Conservation (phyloP, 2,329 filamentous ascomycete genomes). For the Graphiopsis chlorocephala region DNA sequence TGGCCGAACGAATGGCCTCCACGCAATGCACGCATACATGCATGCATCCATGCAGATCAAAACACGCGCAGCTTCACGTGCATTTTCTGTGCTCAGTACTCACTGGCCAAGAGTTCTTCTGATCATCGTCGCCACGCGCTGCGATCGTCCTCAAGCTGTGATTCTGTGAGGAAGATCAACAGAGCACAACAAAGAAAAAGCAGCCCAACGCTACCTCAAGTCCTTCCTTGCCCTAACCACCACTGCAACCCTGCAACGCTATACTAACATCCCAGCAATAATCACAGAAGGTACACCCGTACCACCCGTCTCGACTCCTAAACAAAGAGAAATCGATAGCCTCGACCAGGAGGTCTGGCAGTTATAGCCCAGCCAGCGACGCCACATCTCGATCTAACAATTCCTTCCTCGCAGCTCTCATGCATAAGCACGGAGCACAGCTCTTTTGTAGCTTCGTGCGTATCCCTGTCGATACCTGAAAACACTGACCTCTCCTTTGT, state of each 20-base stretch:
- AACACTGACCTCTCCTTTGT: not conserved
- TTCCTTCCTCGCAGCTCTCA: not conserved
- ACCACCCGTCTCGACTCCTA: not conserved
- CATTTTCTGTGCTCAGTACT: not conserved
- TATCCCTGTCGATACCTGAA: not conserved
- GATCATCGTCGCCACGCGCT: not conserved
- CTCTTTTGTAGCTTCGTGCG: not conserved
- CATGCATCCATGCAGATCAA: not conserved
- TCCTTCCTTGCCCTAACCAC: not conserved
- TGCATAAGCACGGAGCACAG: not conserved
- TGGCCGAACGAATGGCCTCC: not conserved
- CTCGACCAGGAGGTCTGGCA: not conserved
- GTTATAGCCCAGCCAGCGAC: too few relatives aligned
- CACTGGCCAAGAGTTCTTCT: not conserved
- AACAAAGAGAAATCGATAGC: not conserved
- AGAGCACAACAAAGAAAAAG: not conserved
- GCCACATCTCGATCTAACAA: too few relatives aligned
- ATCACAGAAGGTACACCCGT: not conserved
- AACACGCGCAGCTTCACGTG: not conserved
- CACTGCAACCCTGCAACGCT: not conserved
- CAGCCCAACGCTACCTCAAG: not conserved
- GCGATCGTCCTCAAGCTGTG: not conserved
- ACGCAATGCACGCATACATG: conserved; percentile 6
- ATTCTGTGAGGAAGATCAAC: not conserved
- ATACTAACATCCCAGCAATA: not conserved